phyloP scores from a whole-genome alignment of 1,284 basidiomycete genomes.

The Marasmius tenuissimus region DNA sequence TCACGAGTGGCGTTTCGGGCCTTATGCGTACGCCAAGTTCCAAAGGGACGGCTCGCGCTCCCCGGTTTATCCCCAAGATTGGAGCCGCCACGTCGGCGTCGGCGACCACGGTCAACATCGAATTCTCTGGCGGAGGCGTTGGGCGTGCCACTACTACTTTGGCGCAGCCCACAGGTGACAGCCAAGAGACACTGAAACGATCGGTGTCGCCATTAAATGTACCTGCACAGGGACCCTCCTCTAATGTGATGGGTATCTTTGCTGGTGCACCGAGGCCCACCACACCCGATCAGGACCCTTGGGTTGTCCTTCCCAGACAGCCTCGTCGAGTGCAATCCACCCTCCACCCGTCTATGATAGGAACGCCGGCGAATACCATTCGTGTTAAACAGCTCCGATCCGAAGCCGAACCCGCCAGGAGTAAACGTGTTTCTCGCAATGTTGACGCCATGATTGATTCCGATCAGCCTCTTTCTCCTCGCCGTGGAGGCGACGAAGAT shows the following conservation, averaged over 20 bases:
- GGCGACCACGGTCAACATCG: constrained; percentile 88
- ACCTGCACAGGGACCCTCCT: constrained; percentile 13
- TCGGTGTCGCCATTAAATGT: constrained; percentile 7
- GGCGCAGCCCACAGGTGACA: constrained; percentile 10
- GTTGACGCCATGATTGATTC: constrained; percentile 80
- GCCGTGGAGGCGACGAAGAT: constrained; percentile 23
- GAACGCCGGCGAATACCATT: constrained; percentile 11
- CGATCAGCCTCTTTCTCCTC: constrained; percentile 28
- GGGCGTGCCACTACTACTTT: constrained; percentile 73
- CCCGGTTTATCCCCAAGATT: constrained; percentile 61
- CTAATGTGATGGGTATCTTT: constrained; percentile 74
- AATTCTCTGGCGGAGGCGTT: constrained; percentile 80
- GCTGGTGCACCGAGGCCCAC: constrained; percentile 67
- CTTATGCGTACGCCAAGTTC: constrained; percentile 8
- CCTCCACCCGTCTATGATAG: constrained; percentile 24
- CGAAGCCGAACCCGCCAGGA: neutral
- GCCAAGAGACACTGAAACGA: neutral
- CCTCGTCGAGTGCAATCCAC: constrained; percentile 36
- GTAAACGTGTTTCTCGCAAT: constrained; percentile 51
- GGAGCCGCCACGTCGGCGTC: constrained; percentile 82
- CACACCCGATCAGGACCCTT: constrained; percentile 48
- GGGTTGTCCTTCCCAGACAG: constrained; percentile 61
- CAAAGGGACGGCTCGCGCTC: constrained; percentile 22
- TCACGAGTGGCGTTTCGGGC: neutral
- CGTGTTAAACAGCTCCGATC: neutral